Evolutionary conservation across 1,284 basidiomycete genomes (phyloP).

Genomic region (Cerioporus squamosus): DNA sequence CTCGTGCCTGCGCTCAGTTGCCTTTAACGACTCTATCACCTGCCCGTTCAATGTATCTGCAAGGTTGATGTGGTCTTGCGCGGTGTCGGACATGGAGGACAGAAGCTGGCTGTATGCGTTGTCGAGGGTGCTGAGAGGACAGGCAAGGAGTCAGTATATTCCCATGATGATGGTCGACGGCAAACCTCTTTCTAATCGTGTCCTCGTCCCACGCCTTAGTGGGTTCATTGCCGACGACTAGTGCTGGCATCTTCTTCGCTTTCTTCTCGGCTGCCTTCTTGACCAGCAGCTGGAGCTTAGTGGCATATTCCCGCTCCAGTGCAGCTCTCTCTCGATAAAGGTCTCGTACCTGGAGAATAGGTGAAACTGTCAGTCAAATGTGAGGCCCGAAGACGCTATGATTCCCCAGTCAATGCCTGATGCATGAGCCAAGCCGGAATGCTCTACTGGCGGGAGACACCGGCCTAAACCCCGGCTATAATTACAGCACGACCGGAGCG

Average conservation of each 20-base stretch:
- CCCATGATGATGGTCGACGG: neutral
- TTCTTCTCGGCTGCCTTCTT: constrained; percentile 76
- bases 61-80: constrained; percentile 71
- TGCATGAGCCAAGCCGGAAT: no score
- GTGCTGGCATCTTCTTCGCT: constrained; percentile 52
- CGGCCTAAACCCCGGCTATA: no score
- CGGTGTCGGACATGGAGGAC: constrained; percentile 57
- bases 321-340: constrained; percentile 66
- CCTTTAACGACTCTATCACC: constrained; percentile 67
- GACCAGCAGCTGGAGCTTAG: constrained; percentile 65
- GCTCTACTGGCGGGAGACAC: no score
- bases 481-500: no score
- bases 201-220: constrained; percentile 63
- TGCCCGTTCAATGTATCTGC: constrained; percentile 64
- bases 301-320: constrained; percentile 78
- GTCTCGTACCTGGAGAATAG: constrained; percentile 60
- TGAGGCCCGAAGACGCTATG: neutral
- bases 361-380: constrained; percentile 1
- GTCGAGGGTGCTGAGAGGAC: constrained; percentile 61
- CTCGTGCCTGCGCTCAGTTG: constrained; percentile 64
- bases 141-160: neutral
- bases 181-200: constrained; percentile 60
- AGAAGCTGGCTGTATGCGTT: constrained; percentile 70
- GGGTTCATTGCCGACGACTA: constrained; percentile 70
- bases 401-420: no score